These are phyloP conservation scores for Dispira simplex DNA, from an alignment of 192 early-diverging fungal species.

Conservation along the genomic window DNA sequence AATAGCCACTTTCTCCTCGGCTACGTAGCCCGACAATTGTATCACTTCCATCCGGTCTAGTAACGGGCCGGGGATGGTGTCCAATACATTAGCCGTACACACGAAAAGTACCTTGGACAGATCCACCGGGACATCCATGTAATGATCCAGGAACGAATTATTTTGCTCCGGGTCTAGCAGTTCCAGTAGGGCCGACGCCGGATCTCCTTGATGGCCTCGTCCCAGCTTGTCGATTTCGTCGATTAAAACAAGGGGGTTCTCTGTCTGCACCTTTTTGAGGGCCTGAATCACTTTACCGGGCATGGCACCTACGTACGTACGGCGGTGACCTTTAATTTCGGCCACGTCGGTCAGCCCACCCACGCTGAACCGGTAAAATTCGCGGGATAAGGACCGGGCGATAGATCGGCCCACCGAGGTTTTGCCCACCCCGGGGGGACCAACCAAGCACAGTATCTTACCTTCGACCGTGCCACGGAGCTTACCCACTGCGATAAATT, in stretches of 20 bases:
- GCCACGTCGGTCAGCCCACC: conserved; percentile 97
- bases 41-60: conserved; percentile 99
- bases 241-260: conserved; percentile 94
- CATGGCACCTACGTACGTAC: conserved; percentile 99
- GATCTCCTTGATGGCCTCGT: conserved; percentile 94
- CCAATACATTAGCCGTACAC: conserved; percentile 94
- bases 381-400: conserved; percentile 82
- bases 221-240: conserved; percentile 99
- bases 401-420: conserved; percentile 97
- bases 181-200: conserved; percentile 90
- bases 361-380: conserved; percentile 95
- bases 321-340: conserved; percentile 97
- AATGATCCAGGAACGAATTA: conserved; percentile 93
- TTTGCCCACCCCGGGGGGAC: conserved; percentile 98
- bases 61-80: conserved; percentile 96
- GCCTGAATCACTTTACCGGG: conserved; percentile 99
- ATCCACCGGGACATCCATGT: conserved; percentile 98
- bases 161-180: conserved; percentile 98
- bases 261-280: conserved; percentile 95
- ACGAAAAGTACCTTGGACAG: conserved; percentile 98
- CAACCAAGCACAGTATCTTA: conserved; percentile 96
- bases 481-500: conserved; percentile 98
- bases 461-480: conserved; percentile 92
- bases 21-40: conserved; percentile 77
- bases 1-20: conserved; percentile 87